Conservation (phyloP, 2,329 filamentous ascomycete genomes). For the Pseudogymnoascus sp. region DNA sequence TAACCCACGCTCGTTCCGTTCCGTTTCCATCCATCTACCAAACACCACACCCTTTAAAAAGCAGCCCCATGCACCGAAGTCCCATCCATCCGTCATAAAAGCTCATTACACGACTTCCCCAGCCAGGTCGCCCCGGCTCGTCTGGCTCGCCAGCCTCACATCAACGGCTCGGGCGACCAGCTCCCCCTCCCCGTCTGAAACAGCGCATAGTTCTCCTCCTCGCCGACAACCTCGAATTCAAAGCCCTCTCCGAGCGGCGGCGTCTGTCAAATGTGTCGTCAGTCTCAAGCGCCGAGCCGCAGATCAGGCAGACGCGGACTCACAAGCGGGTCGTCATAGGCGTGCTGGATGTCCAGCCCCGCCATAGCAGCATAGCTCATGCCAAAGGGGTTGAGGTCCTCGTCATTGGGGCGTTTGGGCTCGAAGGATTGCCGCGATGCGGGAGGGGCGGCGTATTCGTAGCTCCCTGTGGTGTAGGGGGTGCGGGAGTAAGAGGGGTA, state of each 20-base stretch:
- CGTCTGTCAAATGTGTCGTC: not conserved
- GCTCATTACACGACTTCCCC: not conserved
- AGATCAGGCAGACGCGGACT: not conserved
- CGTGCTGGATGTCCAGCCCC: slow-evolving; percentile 53
- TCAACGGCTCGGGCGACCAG: not conserved
- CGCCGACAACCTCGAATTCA: not conserved
- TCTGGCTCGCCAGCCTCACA: not conserved
- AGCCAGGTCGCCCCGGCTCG: too few relatives aligned
- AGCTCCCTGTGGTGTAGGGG: slow-evolving; percentile 31
- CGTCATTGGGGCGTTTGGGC: slow-evolving; percentile 59
- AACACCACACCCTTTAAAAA: not conserved
- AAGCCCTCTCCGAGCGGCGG: not conserved
- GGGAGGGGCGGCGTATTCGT: slow-evolving; percentile 46
- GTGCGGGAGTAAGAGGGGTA: slow-evolving; percentile 49
- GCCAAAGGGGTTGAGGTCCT: slow-evolving; percentile 53
- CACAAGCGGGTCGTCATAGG: slow-evolving; percentile 46
- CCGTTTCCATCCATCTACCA: slow-evolving; percentile 2
- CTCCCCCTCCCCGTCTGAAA: not conserved
- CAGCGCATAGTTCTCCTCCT: not conserved
- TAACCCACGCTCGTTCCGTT: not conserved
- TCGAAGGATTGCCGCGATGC: slow-evolving; percentile 25
- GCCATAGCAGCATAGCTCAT: slow-evolving; percentile 61
- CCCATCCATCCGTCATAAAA: not conserved
- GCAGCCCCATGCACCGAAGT: not conserved
- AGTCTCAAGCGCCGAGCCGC: not conserved